phyloP scores from a whole-genome alignment of 768 basidiomycete species.

The Phaeotremella fagi region DNA sequence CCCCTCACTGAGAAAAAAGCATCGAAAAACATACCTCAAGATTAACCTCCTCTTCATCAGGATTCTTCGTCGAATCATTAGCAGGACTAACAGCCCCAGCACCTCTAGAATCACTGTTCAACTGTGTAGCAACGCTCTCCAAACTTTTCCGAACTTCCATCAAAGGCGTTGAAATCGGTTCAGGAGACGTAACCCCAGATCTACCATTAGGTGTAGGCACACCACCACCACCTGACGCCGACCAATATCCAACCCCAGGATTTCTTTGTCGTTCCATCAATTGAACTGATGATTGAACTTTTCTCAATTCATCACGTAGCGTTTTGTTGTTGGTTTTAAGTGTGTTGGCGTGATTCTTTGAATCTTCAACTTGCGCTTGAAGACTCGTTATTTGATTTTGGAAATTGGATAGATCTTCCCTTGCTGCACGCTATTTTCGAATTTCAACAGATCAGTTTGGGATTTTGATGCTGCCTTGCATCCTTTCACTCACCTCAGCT shows the following conservation, averaged over 20 bases:
- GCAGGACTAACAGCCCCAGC: background rate
- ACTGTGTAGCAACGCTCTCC: constrained; percentile 12
- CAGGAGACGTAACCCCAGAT: constrained; percentile 13
- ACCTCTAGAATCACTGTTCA: background rate
- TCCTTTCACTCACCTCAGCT: constrained; percentile 53
- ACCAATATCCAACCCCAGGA: constrained; percentile 92
- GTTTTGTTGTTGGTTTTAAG: constrained; percentile 77
- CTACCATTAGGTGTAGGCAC: background rate
- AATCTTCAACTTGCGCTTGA: constrained; percentile 69
- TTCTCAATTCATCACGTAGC: constrained; percentile 86
- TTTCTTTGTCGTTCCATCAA: constrained; percentile 84
- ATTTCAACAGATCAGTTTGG: no score
- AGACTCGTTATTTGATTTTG: constrained; percentile 49
- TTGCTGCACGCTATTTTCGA: constrained; percentile 50
- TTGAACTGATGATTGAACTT: constrained; percentile 88
- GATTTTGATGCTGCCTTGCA: no score
- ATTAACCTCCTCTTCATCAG: constrained; percentile 85
- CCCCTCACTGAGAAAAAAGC: background rate
- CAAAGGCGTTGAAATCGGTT: constrained; percentile 18
- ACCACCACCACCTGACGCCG: constrained; percentile 30
- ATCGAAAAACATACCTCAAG: constrained; percentile 56
- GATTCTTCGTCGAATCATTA: constrained; percentile 18
- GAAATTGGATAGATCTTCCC: constrained; percentile 42
- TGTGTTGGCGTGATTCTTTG: constrained; percentile 64
- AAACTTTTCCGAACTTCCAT: constrained; percentile 15